Conservation (phyloP, 371 early-diverging fungal genomes). For the Actinomortierella ambigua region DNA sequence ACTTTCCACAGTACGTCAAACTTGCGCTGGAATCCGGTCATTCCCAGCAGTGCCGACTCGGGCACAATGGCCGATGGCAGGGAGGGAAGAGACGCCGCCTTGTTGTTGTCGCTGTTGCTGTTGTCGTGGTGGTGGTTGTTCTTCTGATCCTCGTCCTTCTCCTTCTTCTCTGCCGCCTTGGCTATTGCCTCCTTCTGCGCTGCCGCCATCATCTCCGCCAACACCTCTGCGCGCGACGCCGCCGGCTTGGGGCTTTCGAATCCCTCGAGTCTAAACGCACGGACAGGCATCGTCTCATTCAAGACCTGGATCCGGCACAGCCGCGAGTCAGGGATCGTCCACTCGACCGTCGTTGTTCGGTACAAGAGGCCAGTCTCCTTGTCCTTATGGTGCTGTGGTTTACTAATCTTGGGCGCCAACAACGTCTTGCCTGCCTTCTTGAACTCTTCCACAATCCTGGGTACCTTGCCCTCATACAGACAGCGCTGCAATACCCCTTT, state of each 20-base stretch:
- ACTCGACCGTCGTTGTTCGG: constrained; percentile 19
- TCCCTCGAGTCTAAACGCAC: constrained; percentile 15
- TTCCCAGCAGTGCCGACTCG: constrained; percentile 16
- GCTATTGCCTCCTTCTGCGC: too few relatives aligned
- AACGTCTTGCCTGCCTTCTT: constrained; percentile 23
- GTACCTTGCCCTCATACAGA: constrained; percentile 24
- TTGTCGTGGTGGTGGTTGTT: too few relatives aligned
- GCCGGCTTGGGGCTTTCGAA: constrained; percentile 21
- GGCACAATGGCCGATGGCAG: constrained; percentile 9
- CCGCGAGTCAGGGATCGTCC: constrained; percentile 32
- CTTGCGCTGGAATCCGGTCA: constrained; percentile 46
- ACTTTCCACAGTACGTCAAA: constrained; percentile 43
- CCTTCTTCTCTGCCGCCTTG: too few relatives aligned
- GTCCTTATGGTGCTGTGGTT: constrained; percentile 17
- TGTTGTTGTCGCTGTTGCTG: too few relatives aligned
- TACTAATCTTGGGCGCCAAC: constrained; percentile 24
- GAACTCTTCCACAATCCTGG: constrained; percentile 23
- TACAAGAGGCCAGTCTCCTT: background rate
- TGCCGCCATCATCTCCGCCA: constrained; percentile 27
- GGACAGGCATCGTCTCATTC: constrained; percentile 5
- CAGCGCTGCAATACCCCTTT: constrained; percentile 25
- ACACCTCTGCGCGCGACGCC: constrained; percentile 10
- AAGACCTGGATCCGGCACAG: constrained; percentile 17
- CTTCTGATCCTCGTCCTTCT: too few relatives aligned
- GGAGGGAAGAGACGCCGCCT: too few relatives aligned